Conservation (phyloP, 345 rosid species). For the Lumnitzera racemosa region DNA sequence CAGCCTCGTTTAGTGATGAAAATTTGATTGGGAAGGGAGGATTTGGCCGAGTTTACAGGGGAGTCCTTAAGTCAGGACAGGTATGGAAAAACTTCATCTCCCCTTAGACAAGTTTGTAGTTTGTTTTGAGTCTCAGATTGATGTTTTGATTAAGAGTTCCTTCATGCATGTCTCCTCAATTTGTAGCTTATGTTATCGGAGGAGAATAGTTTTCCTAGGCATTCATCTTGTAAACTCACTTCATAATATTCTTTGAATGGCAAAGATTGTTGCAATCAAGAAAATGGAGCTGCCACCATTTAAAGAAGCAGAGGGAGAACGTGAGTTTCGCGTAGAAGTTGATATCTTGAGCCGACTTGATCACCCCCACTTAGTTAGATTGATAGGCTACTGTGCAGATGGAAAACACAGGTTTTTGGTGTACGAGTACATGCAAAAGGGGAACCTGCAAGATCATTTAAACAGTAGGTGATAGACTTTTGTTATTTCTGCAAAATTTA, state of each 20-base stretch:
- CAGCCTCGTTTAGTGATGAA: constrained; percentile 60
- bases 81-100: constrained; percentile 19
- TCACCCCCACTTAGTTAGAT: constrained; percentile 81
- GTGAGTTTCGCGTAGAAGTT: constrained; percentile 92
- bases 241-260: constrained; percentile 3
- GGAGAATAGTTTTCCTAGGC: neutral
- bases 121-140: no score
- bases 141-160: no score
- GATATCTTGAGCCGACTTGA: constrained; percentile 94
- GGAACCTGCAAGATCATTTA: constrained; percentile 95
- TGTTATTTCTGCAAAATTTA: constrained; percentile 5
- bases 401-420: constrained; percentile 91
- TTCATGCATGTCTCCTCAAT: no score
- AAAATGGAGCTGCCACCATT: constrained; percentile 87
- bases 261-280: constrained; percentile 92
- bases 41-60: constrained; percentile 83
- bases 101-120: neutral
- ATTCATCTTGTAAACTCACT: constrained; percentile 5
- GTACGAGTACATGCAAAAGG: constrained; percentile 83
- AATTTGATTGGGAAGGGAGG: constrained; percentile 85
- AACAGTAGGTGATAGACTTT: constrained; percentile 42
- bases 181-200: neutral
- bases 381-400: constrained; percentile 93
- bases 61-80: constrained; percentile 80
- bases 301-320: constrained; percentile 85